Evolutionary conservation across 2,329 filamentous ascomycete genomes (phyloP).

Genomic region (Penicillium sclerotigenum): DNA sequence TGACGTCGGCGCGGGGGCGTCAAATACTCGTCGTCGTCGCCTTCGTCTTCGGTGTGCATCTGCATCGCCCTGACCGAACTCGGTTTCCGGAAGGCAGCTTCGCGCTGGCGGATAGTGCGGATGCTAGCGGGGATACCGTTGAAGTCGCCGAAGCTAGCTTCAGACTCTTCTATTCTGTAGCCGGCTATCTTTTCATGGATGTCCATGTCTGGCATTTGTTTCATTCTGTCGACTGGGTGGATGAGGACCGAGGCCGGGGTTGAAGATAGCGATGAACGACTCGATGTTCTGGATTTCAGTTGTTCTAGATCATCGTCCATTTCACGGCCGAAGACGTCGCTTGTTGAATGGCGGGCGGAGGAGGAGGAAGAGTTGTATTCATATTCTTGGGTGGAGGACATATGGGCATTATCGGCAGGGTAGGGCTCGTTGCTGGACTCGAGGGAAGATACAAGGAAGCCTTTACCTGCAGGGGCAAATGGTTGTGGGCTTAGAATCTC

Average conservation of each 20-base stretch:
- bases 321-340: conserved; percentile 26
- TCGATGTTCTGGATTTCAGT: conserved; percentile 33
- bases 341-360: conserved; percentile 29
- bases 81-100: conserved; percentile 43
- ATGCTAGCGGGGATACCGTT: conserved; percentile 17
- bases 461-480: conserved; percentile 17
- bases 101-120: conserved; percentile 33
- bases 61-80: conserved; percentile 47
- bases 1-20: conserved; percentile 34
- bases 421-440: conserved; percentile 11
- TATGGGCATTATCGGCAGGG: conserved; percentile 17
- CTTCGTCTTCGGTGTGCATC: conserved; percentile 44
- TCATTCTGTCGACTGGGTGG: conserved; percentile 29
- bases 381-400: conserved; percentile 22
- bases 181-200: conserved; percentile 23
- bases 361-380: conserved; percentile 37
- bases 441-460: conserved; percentile 18
- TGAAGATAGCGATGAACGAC: conserved; percentile 43
- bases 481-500: conserved; percentile 25
- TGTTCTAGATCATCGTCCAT: conserved; percentile 29
- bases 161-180: conserved; percentile 21
- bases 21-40: conserved; percentile 39
- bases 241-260: conserved; percentile 40
- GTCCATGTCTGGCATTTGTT: conserved; percentile 17
- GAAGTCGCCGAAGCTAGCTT: conserved; percentile 25